Evolutionary conservation across 1,139 yeast species (phyloP).

Genomic region (Taphrina sp.): DNA sequence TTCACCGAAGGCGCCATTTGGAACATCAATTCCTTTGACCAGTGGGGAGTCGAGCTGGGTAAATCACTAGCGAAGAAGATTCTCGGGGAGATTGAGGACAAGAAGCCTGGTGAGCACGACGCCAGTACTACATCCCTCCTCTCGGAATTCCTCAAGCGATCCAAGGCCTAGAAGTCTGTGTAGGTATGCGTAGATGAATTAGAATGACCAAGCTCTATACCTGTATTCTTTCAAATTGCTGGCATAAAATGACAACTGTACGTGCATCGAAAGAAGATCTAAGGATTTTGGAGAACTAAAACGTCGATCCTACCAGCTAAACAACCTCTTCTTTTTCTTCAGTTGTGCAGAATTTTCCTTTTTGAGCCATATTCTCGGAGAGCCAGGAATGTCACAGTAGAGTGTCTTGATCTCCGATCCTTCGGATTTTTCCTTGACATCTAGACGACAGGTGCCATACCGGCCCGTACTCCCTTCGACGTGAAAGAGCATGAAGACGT

Average conservation of each 20-base stretch:
- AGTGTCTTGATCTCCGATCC: constrained; percentile 20
- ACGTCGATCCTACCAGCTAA: constrained; percentile 14
- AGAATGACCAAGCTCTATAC: no score
- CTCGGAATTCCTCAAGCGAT: constrained; percentile 75
- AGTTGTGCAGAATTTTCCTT: not conserved
- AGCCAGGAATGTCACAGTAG: constrained; percentile 25
- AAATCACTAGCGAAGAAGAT: constrained; percentile 95
- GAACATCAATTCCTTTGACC: constrained; percentile 99
- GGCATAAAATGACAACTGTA: no score
- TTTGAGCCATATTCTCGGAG: constrained; percentile 19
- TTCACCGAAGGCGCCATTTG: constrained; percentile 98
- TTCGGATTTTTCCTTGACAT: constrained; percentile 19
- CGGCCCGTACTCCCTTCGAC: constrained; percentile 23
- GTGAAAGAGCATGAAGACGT: constrained; percentile 25
- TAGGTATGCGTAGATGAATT: no score
- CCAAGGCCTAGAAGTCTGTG: constrained; percentile 15
- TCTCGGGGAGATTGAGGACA: constrained; percentile 76
- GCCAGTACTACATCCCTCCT: constrained; percentile 87
- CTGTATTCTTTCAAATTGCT: no score
- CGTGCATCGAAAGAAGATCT: no score
- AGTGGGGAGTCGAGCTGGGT: constrained; percentile 99
- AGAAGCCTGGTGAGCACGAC: constrained; percentile 67
- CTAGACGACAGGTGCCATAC: constrained; percentile 26
- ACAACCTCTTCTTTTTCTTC: constrained; percentile 6
- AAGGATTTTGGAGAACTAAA: no score